Evolutionary conservation across 768 basidiomycete genomes (phyloP), one percentile per base, ranked within the genome.

Genomic region (Amanita pseudoporphyria): DNA sequence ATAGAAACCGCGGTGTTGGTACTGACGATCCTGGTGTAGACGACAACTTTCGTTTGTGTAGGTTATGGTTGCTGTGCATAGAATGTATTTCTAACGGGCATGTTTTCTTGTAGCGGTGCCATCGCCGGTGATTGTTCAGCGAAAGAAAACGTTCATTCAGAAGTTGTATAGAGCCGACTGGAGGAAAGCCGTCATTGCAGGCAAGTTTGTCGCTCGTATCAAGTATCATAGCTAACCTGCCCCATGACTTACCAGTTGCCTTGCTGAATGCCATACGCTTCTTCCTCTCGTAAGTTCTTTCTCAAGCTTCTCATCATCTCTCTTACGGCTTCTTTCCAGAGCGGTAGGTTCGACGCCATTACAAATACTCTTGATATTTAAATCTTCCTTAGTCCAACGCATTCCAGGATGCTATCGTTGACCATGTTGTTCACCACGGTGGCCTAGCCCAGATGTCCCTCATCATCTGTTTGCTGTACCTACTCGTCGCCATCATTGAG

Each of bases 81-180:
- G 18, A 16, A 21, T 32, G 24, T 12, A 18, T 38, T 31, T 9
- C 19, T 47, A 33, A 48, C 21, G 5, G 6, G 21, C 16, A 19
- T 9, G n/a, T n/a, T n/a, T n/a, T n/a, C n/a, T n/a, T n/a, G n/a
- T 28, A 39, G 36, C 26, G 28, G 47, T 48, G 6, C 38, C 22
- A 22, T 48, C 47, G 21, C 47, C 47, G 4, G 26, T n/a, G 10
- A 21, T 49, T 58, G 58, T 56, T 48, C 53, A 54, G 44, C 59
- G 57, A 58, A 61, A 51, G 45, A 52, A 59, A 45, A 57, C 64
- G 16, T 69, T 71, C 56, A 58, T 65, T 53, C 53, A 59, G 16
- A 60, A 64, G 58, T 55, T 71, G 41, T 71, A 71, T 56, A 62
- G 64, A 54, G 64, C 63, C 22, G 66, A 67, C 51, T 72, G 71